A percentile compares a stretch with the other conserved stretches of the same genome.
phyloP scores from a whole-genome alignment of 2,329 filamentous ascomycete species.

The Stachybotrys elegans region DNA sequence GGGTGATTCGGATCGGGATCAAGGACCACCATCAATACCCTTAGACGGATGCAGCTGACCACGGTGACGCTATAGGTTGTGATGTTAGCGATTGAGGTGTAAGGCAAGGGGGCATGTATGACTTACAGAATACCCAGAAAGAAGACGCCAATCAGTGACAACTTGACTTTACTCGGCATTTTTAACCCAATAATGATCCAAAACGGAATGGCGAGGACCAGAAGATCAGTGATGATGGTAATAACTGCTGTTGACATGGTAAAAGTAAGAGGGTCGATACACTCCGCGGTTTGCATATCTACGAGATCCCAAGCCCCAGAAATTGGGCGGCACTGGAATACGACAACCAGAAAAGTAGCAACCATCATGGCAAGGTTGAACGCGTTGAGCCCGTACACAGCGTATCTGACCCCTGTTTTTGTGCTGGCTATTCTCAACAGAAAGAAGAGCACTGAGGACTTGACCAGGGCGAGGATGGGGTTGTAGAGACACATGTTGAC shows the following conservation, averaged over 20 bases:
- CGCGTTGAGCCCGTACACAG: conserved; percentile 19
- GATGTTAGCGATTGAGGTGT: background rate
- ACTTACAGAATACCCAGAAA: conserved; percentile 31
- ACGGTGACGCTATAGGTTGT: conserved; percentile 21
- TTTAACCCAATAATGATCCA: conserved; percentile 35
- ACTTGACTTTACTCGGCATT: conserved; percentile 30
- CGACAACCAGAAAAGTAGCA: conserved; percentile 28
- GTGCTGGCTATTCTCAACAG: conserved; percentile 35
- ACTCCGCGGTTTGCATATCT: conserved; percentile 19
- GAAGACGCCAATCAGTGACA: conserved; percentile 34
- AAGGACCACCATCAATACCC: conserved; percentile 15
- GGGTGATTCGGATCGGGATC: conserved; percentile 22
- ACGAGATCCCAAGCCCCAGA: conserved; percentile 25
- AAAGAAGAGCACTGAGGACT: conserved; percentile 39
- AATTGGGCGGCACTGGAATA: conserved; percentile 36
- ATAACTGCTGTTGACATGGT: conserved; percentile 30
- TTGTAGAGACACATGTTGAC: conserved; percentile 29
- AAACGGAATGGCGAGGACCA: conserved; percentile 32
- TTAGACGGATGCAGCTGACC: conserved; percentile 26
- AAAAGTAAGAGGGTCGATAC: conserved; percentile 24
- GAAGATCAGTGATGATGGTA: conserved; percentile 35
- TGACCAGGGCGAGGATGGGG: conserved; percentile 39
- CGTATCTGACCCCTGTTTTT: conserved; percentile 18
- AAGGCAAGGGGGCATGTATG: background rate
- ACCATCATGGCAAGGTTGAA: conserved; percentile 29